These are phyloP conservation scores for Lepiota subincarnata DNA, from an alignment of 768 basidiomycete genomes.

Conservation along the genomic window DNA sequence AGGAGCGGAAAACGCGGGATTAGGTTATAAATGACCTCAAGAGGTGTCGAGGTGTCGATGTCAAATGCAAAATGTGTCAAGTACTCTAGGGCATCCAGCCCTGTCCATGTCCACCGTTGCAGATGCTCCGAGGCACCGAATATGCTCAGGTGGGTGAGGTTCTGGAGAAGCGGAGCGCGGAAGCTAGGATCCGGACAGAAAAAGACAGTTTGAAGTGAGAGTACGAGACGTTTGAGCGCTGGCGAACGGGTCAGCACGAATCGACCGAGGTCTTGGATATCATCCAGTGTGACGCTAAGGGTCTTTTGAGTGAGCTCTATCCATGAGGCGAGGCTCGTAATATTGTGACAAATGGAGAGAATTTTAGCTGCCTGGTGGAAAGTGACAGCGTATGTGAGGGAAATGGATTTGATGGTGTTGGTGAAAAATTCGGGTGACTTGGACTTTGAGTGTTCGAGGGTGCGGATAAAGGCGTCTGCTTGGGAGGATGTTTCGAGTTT, in stretches of 20 bases:
- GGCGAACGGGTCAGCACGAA: constrained; percentile 1
- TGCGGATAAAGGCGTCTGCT: constrained; percentile 2
- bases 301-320: not conserved
- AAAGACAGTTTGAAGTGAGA: constrained; percentile 1
- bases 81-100: not conserved
- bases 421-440: not conserved
- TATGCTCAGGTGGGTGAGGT: constrained; percentile 7
- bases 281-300: constrained; percentile 3
- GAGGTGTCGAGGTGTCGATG: constrained; percentile 4
- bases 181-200: constrained; percentile 9
- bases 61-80: constrained; percentile 9
- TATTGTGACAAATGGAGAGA: not conserved
- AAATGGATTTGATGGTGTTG: constrained; percentile 7
- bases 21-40: constrained; percentile 5
- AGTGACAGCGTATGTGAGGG: constrained; percentile 9
- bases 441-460: not conserved
- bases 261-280: not conserved
- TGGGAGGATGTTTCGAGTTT: too few species aligned
- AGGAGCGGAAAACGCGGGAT: not conserved
- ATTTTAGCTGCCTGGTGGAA: constrained; percentile 10
- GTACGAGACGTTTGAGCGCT: constrained; percentile 1
- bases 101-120: constrained; percentile 5
- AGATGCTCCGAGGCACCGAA: constrained; percentile 4
- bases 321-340: constrained; percentile 1
- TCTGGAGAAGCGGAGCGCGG: not conserved